A percentile compares a stretch with the other conserved stretches of the same genome.
Evolutionary conservation across 805 yeast genomes (phyloP).

Genomic region (Candida suzukii): DNA sequence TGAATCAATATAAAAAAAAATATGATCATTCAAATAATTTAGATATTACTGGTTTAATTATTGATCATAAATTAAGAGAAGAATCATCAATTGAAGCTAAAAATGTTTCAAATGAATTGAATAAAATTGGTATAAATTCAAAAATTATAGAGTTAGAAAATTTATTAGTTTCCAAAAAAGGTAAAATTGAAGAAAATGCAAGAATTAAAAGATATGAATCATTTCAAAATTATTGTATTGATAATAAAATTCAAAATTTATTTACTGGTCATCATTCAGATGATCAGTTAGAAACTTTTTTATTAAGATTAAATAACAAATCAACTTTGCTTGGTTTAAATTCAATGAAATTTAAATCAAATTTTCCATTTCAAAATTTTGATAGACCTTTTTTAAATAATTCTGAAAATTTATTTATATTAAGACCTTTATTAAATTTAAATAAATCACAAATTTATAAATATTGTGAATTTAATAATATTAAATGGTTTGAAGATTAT

Average conservation of each 20-base stretch:
- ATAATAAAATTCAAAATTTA: constrained; percentile 27
- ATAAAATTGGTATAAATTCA: neutral
- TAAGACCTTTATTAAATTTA: constrained; percentile 48
- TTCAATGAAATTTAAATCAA: constrained; percentile 33
- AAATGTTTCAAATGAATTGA: constrained; percentile 18
- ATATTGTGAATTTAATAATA: constrained; percentile 32
- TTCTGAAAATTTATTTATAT: constrained; percentile 14
- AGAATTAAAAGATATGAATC: constrained; percentile 43
- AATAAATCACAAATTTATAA: constrained; percentile 37
- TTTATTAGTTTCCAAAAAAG: constrained; percentile 6
- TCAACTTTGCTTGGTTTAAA: constrained; percentile 51
- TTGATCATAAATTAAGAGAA: constrained; percentile 54
- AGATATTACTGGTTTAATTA: constrained; percentile 47
- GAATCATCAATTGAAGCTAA: constrained; percentile 45
- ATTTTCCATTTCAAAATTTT: neutral
- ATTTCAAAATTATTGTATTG: constrained; percentile 34
- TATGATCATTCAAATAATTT: constrained; percentile 11
- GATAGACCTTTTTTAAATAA: neutral
- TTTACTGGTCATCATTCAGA: constrained; percentile 63
- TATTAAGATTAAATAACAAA: constrained; percentile 42
- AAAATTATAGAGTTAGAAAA: constrained; percentile 1
- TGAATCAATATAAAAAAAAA: constrained; percentile 28
- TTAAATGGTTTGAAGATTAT: constrained; percentile 66
- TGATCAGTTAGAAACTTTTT: constrained; percentile 67
- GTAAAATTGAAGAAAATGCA: constrained; percentile 50